These are phyloP conservation scores for Chrysopogon serrulatus DNA, from an alignment of 176 grass and related monocot species.

Conservation along the genomic window DNA sequence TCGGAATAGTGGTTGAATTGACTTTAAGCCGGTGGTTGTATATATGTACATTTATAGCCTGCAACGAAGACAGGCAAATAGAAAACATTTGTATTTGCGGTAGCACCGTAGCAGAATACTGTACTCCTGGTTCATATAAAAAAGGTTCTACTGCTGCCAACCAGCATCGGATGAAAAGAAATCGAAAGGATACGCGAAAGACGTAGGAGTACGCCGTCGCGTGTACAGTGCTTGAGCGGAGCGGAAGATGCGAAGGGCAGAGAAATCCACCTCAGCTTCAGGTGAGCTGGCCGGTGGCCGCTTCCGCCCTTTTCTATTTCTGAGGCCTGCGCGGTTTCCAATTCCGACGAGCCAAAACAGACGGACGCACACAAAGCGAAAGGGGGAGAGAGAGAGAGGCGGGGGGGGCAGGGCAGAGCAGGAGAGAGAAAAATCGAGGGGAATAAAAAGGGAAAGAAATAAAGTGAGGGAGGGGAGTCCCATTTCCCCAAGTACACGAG, in stretches of 20 bases:
- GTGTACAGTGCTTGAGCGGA: not conserved
- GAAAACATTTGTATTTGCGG: not conserved
- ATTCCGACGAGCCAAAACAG: constrained; percentile 52
- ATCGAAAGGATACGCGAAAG: not conserved
- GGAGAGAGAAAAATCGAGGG: not conserved
- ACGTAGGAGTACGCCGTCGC: not conserved
- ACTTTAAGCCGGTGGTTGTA: constrained; percentile 4
- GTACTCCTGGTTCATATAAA: not conserved
- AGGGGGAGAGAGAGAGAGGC: not conserved
- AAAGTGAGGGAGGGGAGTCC: constrained; percentile 39
- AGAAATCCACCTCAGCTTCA: constrained; percentile 22
- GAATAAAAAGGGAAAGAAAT: constrained; percentile 39
- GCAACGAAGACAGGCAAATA: not conserved
- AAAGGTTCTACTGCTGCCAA: not conserved
- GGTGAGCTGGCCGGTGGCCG: constrained; percentile 51
- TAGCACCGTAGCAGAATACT: not conserved
- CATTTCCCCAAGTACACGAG: constrained; percentile 36
- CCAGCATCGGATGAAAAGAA: not conserved
- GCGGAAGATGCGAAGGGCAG: not conserved
- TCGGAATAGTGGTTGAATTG: not conserved
- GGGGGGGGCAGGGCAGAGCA: not conserved
- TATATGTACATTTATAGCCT: not conserved
- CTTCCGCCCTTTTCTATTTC: constrained; percentile 32
- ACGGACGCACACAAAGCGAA: constrained; percentile 11
- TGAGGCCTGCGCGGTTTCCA: constrained; percentile 41